phyloP scores from a whole-genome alignment of 2,329 filamentous ascomycete genomes.

The Penicillium sp. region DNA sequence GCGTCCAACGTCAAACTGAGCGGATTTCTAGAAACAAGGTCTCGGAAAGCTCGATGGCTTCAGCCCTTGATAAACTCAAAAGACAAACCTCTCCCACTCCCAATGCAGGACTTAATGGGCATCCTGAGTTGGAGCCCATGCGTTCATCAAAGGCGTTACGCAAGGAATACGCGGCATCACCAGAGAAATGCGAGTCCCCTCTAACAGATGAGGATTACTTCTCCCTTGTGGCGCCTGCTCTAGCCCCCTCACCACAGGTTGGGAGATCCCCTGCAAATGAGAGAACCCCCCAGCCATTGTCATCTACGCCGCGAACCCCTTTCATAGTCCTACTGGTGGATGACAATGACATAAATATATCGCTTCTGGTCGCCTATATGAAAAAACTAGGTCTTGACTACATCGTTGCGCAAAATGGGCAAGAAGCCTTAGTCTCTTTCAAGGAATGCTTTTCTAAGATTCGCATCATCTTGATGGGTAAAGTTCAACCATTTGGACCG shows the following conservation, averaged over 20 bases:
- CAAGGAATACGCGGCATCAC: too few species aligned
- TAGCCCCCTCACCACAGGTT: too few species aligned
- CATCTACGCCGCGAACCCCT: too few species aligned
- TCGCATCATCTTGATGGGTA: conserved; percentile 26
- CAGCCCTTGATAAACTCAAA: too few species aligned
- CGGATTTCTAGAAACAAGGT: neutral
- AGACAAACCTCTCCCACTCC: too few species aligned
- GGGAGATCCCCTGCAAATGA: neutral
- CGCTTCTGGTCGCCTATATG: conserved; percentile 37
- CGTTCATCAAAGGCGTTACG: too few species aligned
- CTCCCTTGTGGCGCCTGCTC: too few species aligned
- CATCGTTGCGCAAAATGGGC: conserved; percentile 39
- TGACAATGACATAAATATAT: conserved; percentile 43
- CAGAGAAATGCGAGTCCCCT: too few species aligned
- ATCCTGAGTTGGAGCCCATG: too few species aligned
- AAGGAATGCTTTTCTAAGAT: conserved; percentile 14
- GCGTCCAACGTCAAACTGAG: neutral
- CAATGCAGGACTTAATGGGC: too few species aligned
- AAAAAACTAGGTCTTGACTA: conserved; percentile 34
- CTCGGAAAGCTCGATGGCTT: too few species aligned
- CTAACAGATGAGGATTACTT: too few species aligned
- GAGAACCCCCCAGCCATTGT: neutral
- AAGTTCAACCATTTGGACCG: neutral
- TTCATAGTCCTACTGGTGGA: conserved; percentile 43
- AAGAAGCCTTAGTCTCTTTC: conserved; percentile 38